Conservation (phyloP, 176 grass and related monocot genomes). For the Eleusine coracana region DNA sequence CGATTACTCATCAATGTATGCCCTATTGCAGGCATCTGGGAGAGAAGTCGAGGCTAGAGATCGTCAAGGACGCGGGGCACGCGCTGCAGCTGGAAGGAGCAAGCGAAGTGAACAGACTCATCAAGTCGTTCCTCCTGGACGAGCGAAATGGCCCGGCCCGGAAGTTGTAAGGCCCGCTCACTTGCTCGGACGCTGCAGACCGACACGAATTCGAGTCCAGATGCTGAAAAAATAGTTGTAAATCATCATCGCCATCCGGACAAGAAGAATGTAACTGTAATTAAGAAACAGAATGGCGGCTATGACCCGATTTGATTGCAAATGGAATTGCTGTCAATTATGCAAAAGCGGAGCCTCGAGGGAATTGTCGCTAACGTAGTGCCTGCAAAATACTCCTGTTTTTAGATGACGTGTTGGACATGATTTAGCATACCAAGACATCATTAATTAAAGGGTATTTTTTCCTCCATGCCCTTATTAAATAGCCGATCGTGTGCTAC, state of each 20-base stretch:
- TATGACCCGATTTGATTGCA: background rate
- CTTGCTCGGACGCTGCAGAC: background rate
- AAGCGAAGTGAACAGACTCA: constrained; percentile 50
- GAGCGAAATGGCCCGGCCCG: background rate
- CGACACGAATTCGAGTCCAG: background rate
- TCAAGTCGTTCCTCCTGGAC: constrained; percentile 61
- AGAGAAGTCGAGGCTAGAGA: constrained; percentile 56
- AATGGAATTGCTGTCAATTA: background rate
- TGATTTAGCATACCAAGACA: too few relatives aligned
- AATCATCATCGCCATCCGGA: background rate
- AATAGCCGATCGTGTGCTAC: too few relatives aligned
- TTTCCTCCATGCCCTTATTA: too few relatives aligned
- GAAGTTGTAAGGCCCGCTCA: background rate
- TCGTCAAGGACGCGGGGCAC: constrained; percentile 80
- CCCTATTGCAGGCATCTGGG: constrained; percentile 61
- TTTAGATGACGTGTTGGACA: too few relatives aligned
- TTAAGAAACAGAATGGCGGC: background rate
- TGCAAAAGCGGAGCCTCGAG: background rate
- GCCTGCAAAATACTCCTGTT: background rate
- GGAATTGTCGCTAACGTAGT: background rate
- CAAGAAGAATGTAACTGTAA: constrained; percentile 1
- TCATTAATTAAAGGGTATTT: too few relatives aligned
- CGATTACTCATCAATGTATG: background rate
- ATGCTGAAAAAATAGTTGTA: background rate
- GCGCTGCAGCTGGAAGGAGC: constrained; percentile 80